Percentiles rank a stretch among this genome's conserved stretches.
Evolutionary conservation across 148 eudicot genomes (phyloP).

Genomic region (Amaranthus palmeri): DNA sequence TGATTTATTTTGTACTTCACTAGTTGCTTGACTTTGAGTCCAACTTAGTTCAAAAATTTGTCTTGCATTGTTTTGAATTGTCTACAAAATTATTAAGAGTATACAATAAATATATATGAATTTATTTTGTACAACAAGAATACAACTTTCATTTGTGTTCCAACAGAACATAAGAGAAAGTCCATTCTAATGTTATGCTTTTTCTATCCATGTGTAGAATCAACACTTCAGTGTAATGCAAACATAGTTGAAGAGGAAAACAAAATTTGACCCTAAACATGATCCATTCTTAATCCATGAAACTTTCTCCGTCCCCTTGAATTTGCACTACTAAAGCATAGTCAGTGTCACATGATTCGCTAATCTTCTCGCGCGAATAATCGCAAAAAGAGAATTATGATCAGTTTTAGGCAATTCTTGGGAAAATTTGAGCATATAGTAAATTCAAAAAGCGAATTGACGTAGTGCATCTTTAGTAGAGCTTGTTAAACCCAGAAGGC

Average conservation of each 20-base stretch:
- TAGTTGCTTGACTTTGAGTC: too few relatives aligned
- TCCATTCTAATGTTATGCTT: neutral
- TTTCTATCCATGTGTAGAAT: neutral
- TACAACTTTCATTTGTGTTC: neutral
- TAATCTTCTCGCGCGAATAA: neutral
- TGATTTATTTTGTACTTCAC: neutral
- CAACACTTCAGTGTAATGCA: neutral
- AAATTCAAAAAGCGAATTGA: too few relatives aligned
- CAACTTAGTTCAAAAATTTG: too few relatives aligned
- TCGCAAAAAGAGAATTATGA: neutral
- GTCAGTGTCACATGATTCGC: too few relatives aligned
- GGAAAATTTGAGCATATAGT: too few relatives aligned
- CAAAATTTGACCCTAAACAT: neutral
- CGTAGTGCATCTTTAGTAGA: slow-evolving; percentile 34
- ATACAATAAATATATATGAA: neutral
- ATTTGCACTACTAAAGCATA: neutral
- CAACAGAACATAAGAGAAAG: neutral
- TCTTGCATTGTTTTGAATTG: too few relatives aligned
- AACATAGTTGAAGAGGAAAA: neutral
- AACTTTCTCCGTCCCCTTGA: neutral
- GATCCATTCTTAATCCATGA: neutral
- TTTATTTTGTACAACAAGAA: slow-evolving; percentile 4
- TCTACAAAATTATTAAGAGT: neutral
- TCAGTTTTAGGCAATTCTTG: too few relatives aligned
- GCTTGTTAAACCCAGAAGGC: slow-evolving; percentile 61